A percentile compares a stretch with the other conserved stretches of the same genome.
These are phyloP conservation scores for Chytriomyces sp. DNA, from an alignment of 192 early-diverging fungal genomes.

Conservation along the genomic window DNA sequence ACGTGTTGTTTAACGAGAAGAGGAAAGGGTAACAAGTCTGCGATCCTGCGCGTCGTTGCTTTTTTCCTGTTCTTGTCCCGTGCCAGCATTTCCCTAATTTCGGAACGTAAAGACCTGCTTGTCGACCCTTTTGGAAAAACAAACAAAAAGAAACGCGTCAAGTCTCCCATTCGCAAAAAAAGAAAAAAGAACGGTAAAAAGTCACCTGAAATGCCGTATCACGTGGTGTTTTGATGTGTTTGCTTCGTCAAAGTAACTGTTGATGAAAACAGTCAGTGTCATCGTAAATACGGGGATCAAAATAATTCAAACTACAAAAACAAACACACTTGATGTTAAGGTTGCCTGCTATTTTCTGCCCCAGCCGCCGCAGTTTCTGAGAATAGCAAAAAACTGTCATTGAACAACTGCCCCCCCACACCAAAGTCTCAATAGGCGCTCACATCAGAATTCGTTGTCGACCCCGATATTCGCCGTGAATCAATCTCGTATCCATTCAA, in stretches of 20 bases:
- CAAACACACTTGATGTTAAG: conserved; percentile 39
- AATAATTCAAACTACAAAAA: too few relatives aligned
- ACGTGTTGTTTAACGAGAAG: too few relatives aligned
- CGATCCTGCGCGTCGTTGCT: too few relatives aligned
- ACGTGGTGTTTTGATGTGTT: conserved; percentile 41
- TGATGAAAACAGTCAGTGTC: too few relatives aligned
- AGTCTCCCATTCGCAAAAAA: not conserved
- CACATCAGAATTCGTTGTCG: conserved; percentile 35
- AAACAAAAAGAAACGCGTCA: too few relatives aligned
- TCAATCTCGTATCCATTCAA: conserved; percentile 42
- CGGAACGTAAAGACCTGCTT: too few relatives aligned
- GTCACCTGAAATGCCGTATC: conserved; percentile 41
- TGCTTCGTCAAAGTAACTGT: conserved; percentile 38
- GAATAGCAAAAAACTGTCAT: not conserved
- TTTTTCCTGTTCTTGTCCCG: too few relatives aligned
- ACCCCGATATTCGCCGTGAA: conserved; percentile 29
- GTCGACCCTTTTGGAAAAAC: too few relatives aligned
- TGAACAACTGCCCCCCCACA: not conserved
- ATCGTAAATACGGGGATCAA: too few relatives aligned
- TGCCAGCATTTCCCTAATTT: too few relatives aligned
- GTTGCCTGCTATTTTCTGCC: conserved; percentile 38
- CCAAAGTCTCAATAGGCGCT: not conserved
- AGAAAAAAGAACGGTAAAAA: not conserved
- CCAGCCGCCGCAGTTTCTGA: conserved; percentile 37
- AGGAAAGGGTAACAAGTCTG: too few relatives aligned